phyloP scores from a whole-genome alignment of 148 eudicot genomes.

The Diospyros kaki region DNA sequence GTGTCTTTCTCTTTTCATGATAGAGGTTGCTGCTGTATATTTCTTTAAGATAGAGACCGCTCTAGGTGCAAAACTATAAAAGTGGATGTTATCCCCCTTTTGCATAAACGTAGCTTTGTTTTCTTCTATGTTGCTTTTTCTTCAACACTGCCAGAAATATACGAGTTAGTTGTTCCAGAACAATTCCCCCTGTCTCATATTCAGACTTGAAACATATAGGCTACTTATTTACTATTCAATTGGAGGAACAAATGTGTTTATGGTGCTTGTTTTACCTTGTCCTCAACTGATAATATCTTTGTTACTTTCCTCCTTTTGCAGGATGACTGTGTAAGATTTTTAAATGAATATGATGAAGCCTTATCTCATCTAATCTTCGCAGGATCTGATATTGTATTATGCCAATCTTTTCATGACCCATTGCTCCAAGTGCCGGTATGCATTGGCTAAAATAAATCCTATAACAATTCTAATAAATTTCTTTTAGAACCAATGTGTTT shows the following conservation, averaged over 20 bases:
- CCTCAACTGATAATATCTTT: not conserved
- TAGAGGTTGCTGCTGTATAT: no score
- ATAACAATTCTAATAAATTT: no score
- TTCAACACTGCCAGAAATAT: not conserved
- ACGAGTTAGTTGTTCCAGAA: not conserved
- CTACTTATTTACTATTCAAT: not conserved
- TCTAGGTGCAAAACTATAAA: no score
- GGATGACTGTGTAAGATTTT: conserved; percentile 48
- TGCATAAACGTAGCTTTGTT: not conserved
- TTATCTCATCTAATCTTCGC: conserved; percentile 49
- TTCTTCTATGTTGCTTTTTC: not conserved
- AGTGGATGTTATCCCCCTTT: no score
- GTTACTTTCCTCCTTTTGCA: conserved; percentile 16
- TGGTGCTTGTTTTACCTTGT: conserved; percentile 8
- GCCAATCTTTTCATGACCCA: conserved; percentile 54
- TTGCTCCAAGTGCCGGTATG: conserved; percentile 60
- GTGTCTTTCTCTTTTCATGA: no score
- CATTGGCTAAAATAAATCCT: not conserved
- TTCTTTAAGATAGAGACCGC: no score
- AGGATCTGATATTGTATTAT: conserved; percentile 58
- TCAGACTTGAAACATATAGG: not conserved
- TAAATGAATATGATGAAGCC: conserved; percentile 49
- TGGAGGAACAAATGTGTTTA: not conserved
- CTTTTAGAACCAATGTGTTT: no score
- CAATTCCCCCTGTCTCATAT: not conserved